phyloP scores from a whole-genome alignment of 768 basidiomycete species.

The Hirschioporus abietinus region DNA sequence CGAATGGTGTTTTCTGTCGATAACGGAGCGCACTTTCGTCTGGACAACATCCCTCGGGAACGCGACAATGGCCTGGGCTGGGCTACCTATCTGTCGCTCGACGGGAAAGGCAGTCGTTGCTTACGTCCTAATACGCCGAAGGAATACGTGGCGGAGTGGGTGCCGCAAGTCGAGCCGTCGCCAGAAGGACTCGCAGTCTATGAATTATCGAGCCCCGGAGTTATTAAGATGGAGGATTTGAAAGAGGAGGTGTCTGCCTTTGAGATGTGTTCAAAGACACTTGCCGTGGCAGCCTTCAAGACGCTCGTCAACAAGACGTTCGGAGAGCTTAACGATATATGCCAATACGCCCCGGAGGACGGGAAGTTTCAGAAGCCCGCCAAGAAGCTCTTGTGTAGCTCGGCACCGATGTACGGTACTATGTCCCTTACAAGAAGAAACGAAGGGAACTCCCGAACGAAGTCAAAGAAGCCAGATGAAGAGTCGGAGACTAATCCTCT shows the following conservation, averaged over 20 bases:
- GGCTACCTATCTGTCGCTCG: not conserved
- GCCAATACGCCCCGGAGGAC: not conserved
- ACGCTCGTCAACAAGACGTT: not conserved
- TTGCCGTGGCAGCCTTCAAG: not conserved
- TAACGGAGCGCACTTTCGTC: slow-evolving; percentile 8
- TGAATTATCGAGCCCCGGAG: not conserved
- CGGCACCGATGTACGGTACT: not conserved
- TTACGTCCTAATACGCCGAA: not conserved
- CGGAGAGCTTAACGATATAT: not conserved
- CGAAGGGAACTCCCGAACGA: not conserved
- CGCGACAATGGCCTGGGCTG: not conserved
- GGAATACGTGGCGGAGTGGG: not conserved
- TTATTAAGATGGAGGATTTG: not conserved
- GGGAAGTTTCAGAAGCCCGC: not conserved
- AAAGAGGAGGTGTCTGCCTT: not conserved
- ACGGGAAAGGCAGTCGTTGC: not conserved
- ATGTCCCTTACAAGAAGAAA: not conserved
- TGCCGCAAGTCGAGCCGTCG: not conserved
- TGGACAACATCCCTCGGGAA: slow-evolving; percentile 11
- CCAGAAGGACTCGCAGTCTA: not conserved
- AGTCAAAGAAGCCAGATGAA: not conserved
- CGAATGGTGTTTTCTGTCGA: slow-evolving; percentile 22
- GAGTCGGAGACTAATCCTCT: not conserved
- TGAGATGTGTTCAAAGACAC: not conserved
- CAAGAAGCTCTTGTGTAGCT: not conserved